Base-by-base conservation (phyloP, 306 rosid species). In the Gastrolobium villosum region DNA sequence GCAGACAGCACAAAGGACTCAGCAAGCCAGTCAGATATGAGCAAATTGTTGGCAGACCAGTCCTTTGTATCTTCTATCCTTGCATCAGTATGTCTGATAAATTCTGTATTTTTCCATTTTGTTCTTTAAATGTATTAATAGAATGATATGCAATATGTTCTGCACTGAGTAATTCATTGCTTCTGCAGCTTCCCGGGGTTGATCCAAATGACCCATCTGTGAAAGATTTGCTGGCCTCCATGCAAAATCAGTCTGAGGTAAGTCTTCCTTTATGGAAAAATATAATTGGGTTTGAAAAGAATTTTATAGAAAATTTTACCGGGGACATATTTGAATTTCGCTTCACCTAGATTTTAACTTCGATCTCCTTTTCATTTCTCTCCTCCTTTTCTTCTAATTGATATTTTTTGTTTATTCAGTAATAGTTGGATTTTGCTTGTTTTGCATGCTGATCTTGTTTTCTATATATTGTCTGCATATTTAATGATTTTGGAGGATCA, bases 191-290 rank as follows among this genome's bases (percentile, higher is more conserved):
- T 91, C 99, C 99, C 2, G 99, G 98, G 37, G 99, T 96, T 70
- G 98, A 96, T 68, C 97, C 98, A 76, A 93, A 96, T 74, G 99
- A 96, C 75, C 97, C 94, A 30, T 91, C 98, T 6, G 99, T 96
- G 76, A 93, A 92, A 84, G 98, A 96, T 80, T 90, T 96, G 80
- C 92, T 96, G 72, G 97, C 98, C 78, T 96, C 99, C 76, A 96
- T 96, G 97, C 96, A 91, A 88, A 90, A 75, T 81, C 94, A 88
- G 82, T 83, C 97, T 20, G 98, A 91, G 85, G 98, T 84, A 79
- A 74, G 90, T 80, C 63, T 55, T 44, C 46, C 10, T 56, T 50
- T 30, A 54, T 54, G 72, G 56, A 26, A 52, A 77, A 54, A 28
- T 35, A 60, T 79, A 7, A 63, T 57, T 46, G 49, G 59, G 26